Evolutionary conservation across 768 basidiomycete genomes (phyloP).

Genomic region (Termitomyces sp.): DNA sequence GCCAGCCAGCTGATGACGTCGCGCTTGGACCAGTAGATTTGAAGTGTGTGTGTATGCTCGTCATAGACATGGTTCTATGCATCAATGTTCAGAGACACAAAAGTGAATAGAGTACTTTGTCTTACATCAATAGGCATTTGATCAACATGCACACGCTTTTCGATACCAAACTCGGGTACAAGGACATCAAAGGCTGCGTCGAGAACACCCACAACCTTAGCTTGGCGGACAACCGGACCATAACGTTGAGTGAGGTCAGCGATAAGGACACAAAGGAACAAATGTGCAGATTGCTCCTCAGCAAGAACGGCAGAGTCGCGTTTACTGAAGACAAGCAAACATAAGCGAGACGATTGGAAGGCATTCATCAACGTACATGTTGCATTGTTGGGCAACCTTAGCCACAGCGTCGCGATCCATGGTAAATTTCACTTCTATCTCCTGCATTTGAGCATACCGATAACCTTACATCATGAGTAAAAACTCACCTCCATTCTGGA

Average conservation of each 20-base stretch:
- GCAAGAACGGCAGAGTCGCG: constrained; percentile 88
- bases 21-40: constrained; percentile 93
- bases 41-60: constrained; percentile 86
- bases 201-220: constrained; percentile 93
- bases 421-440: constrained; percentile 81
- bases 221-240: constrained; percentile 92
- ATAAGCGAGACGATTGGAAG: constrained; percentile 2
- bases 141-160: constrained; percentile 97
- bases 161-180: constrained; percentile 95
- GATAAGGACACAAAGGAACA: constrained; percentile 93
- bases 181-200: constrained; percentile 97
- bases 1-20: constrained; percentile 96
- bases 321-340: constrained; percentile 46
- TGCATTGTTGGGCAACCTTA: constrained; percentile 97
- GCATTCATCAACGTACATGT: constrained; percentile 57
- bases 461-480: neutral
- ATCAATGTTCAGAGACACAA: constrained; percentile 14
- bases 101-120: constrained; percentile 2
- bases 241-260: constrained; percentile 91
- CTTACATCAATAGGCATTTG: constrained; percentile 97
- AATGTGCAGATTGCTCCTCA: constrained; percentile 93
- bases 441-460: constrained; percentile 6
- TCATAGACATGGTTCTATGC: constrained; percentile 90
- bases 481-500: constrained; percentile 62
- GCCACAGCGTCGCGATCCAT: constrained; percentile 99